Base-by-base conservation (phyloP, 2,329 filamentous ascomycete genomes). In the Aplosporella prunicola region DNA sequence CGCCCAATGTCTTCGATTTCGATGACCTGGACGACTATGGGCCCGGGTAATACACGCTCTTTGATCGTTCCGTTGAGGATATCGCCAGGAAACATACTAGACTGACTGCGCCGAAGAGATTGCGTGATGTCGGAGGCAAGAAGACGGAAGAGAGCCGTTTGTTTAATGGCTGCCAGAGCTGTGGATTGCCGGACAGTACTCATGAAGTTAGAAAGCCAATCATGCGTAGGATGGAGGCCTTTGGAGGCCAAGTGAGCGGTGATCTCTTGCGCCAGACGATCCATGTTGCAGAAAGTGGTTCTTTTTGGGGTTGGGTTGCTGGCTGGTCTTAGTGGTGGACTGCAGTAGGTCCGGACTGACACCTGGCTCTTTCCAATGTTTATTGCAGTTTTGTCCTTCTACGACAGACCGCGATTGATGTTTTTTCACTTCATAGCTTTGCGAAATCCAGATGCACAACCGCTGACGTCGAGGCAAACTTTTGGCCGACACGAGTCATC, bases 1-100 rank as follows among this genome's bases (percentile, higher is more conserved):
- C 74, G 71, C 2, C 79, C 73, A 14, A 96, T 71, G 53, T 96
- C 88, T 53, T 93, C 81, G 6, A 96, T 69, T 49, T 93, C 87
- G 2, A 94, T 64, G 1, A 96, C 74, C 58, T 96, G 91, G 1
- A 91, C 80, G 3, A 80, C 68, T 1, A 89, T 68, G 20, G 84
- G 74, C 1, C 68, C 69, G 0, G 63, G 43, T 0, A 96, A 63
- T 0, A 60, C 63, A 4, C 64, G 59, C 41, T 84, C 75, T 45
- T 72, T 67, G 8, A 71, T 57, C 3, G 64, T 60, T 0, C 72
- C 67, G 45, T 74, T 65, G 32, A 66, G 60, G 13, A 78, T 61
- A 1, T 60, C 39, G n/a, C n/a, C n/a, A 0, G 87, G 83, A 4
- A 87, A 65, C 6, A 66, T 48, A 14, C 74, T 62, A 2, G 6